phyloP scores from a whole-genome alignment of 345 rosid genomes.

The Excoecaria cochinchinensis region DNA sequence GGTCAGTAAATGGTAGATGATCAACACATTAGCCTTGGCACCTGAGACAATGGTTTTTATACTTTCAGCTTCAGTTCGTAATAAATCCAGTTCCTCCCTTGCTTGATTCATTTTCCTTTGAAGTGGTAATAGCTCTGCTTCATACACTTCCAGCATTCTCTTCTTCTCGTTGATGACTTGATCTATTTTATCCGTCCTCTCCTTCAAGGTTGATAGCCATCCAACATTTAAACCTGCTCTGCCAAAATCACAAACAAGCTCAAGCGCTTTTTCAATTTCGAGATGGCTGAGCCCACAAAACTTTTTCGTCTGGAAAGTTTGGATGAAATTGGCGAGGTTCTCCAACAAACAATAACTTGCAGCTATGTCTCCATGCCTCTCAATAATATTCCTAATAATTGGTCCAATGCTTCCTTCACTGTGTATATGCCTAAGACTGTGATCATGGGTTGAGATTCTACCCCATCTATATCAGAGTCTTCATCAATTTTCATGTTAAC shows the following conservation, averaged over 20 bases:
- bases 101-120: background rate
- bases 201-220: slow-evolving; percentile 18
- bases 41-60: background rate
- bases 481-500: background rate
- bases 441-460: background rate
- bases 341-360: background rate
- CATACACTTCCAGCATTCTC: background rate
- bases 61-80: background rate
- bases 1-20: background rate
- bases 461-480: slow-evolving; percentile 6
- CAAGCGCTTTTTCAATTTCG: background rate
- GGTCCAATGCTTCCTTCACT: slow-evolving; percentile 10
- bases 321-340: background rate
- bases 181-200: background rate
- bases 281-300: background rate
- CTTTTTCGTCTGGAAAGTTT: background rate
- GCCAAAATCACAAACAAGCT: slow-evolving; percentile 1
- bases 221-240: slow-evolving; percentile 3
- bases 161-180: background rate
- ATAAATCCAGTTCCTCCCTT: background rate
- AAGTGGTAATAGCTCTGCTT: background rate
- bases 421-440: background rate
- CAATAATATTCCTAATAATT: background rate
- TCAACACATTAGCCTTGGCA: background rate
- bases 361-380: slow-evolving; percentile 16